phyloP scores from a whole-genome alignment of 345 rosid species.

The Lumnitzera racemosa region DNA sequence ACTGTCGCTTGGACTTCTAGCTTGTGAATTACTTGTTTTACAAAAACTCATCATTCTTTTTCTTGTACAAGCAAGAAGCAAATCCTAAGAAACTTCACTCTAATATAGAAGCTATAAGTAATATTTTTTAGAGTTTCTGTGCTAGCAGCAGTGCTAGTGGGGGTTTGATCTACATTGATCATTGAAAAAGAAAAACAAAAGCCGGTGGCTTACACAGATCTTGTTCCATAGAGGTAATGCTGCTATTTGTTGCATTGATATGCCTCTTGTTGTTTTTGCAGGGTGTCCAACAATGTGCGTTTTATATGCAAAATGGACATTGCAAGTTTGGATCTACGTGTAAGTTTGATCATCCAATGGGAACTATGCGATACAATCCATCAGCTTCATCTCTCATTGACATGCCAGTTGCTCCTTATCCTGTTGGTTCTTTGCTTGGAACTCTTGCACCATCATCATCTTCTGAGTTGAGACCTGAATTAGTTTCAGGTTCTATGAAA shows the following conservation, averaged over 20 bases:
- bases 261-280: conserved; percentile 10
- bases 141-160: too few relatives aligned
- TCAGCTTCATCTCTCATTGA: conserved; percentile 85
- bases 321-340: conserved; percentile 68
- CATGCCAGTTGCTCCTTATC: conserved; percentile 80
- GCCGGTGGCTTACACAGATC: too few relatives aligned
- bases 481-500: conserved; percentile 43
- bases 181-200: too few relatives aligned
- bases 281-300: conserved; percentile 58
- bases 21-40: too few relatives aligned
- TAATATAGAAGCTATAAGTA: too few relatives aligned
- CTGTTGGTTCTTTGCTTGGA: conserved; percentile 64
- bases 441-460: conserved; percentile 57
- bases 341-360: conserved; percentile 81
- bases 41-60: too few relatives aligned
- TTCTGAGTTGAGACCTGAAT: conserved; percentile 52
- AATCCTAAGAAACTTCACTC: too few relatives aligned
- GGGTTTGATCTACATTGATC: too few relatives aligned
- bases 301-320: conserved; percentile 54
- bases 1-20: too few relatives aligned
- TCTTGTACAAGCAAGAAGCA: too few relatives aligned
- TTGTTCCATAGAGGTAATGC: neutral
- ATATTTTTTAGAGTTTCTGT: too few relatives aligned
- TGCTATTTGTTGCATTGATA: neutral
- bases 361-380: conserved; percentile 68